Percentiles rank a stretch among this genome's conserved stretches.
phyloP scores from a whole-genome alignment of 2,329 filamentous ascomycete genomes.

The Xylaria sp. region DNA sequence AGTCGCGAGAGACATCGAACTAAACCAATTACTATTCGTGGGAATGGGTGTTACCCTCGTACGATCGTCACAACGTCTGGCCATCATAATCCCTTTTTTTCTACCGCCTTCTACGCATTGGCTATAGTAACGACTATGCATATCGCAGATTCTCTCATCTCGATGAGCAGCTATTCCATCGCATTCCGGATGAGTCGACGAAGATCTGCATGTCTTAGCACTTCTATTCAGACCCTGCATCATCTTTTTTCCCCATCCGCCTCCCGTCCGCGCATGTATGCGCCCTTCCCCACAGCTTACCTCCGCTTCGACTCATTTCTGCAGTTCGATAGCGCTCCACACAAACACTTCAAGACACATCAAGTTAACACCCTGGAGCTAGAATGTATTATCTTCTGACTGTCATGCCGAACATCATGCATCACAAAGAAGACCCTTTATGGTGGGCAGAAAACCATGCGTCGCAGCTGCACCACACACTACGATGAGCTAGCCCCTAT shows the following conservation, averaged over 20 bases:
- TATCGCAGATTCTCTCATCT: constrained; percentile 11
- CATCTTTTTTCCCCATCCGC: constrained; percentile 3
- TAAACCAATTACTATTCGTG: background rate
- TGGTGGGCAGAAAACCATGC: background rate
- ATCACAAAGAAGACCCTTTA: background rate
- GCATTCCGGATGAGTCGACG: constrained; percentile 36
- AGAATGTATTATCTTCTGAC: constrained; percentile 4
- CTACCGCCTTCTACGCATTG: background rate
- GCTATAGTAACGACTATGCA: constrained; percentile 1
- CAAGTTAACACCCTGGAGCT: background rate
- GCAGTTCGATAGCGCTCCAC: constrained; percentile 17
- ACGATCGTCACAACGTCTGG: background rate
- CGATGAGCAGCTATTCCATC: constrained; percentile 12
- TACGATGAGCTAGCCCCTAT: background rate
- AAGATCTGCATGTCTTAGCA: constrained; percentile 31
- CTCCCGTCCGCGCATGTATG: constrained; percentile 12
- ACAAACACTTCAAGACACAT: background rate
- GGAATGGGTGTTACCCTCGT: background rate
- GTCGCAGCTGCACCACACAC: background rate
- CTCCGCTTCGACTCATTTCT: constrained; percentile 34
- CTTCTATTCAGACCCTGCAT: constrained; percentile 17
- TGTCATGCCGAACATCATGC: constrained; percentile 11
- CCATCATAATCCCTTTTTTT: background rate
- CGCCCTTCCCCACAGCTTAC: constrained; percentile 33
- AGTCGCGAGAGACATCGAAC: background rate